Evolutionary conservation across 208 protist species (phyloP).

Genomic region (Trypanosoma lewisi): DNA sequence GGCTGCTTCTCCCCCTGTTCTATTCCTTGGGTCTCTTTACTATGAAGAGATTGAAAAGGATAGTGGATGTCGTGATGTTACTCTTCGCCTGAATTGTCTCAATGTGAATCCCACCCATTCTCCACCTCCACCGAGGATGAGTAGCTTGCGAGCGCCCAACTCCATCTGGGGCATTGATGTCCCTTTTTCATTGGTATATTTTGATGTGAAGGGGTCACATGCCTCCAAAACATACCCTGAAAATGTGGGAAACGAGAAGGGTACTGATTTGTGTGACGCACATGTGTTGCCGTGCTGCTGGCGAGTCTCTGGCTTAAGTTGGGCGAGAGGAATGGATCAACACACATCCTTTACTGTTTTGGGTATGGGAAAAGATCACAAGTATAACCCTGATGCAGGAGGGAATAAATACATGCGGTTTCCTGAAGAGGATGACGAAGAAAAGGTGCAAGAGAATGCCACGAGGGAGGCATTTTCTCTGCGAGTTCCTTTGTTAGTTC

Average conservation of each 20-base stretch:
- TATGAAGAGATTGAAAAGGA: conserved; percentile 13
- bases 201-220: conserved; percentile 1
- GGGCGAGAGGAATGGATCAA: conserved; percentile 11
- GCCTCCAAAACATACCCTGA: neutral
- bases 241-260: neutral
- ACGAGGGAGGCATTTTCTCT: neutral
- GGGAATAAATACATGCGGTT: no score
- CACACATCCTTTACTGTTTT: conserved; percentile 20
- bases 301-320: conserved; percentile 11
- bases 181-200: conserved; percentile 21
- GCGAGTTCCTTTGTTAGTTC: conserved; percentile 17
- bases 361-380: neutral
- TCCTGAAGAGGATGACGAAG: neutral
- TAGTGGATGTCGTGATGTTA: neutral
- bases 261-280: neutral
- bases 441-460: neutral
- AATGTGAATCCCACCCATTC: neutral
- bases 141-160: neutral
- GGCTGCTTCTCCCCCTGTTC: neutral
- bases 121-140: neutral
- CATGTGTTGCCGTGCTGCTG: conserved; percentile 16
- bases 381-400: neutral
- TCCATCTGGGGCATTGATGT: conserved; percentile 14
- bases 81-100: conserved; percentile 1
- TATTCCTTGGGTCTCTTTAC: conserved; percentile 14